These are phyloP conservation scores for Polyporus tsugae DNA, from an alignment of 1,284 basidiomycete genomes.

Conservation along the genomic window DNA sequence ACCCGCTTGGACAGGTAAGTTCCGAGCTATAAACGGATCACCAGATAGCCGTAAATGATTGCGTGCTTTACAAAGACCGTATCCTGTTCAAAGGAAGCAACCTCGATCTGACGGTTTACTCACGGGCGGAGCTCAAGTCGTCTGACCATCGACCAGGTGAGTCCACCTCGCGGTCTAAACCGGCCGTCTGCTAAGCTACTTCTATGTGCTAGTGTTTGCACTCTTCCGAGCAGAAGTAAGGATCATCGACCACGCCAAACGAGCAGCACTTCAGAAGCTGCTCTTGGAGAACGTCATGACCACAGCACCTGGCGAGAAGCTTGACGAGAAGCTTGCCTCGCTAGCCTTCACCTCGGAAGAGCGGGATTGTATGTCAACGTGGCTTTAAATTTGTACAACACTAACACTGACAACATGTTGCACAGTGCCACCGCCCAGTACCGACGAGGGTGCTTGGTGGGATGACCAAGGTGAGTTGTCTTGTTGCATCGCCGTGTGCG, in stretches of 20 bases:
- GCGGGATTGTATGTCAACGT: constrained; percentile 47
- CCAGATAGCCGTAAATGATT: not conserved
- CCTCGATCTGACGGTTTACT: constrained; percentile 72
- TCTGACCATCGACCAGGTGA: constrained; percentile 95
- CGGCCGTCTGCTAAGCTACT: not conserved
- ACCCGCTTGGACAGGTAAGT: constrained; percentile 94
- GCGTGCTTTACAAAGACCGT: constrained; percentile 66
- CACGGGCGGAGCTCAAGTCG: constrained; percentile 82
- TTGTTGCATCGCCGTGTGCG: not conserved
- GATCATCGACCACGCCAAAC: constrained; percentile 81
- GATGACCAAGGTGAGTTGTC: constrained; percentile 61
- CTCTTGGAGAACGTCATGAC: constrained; percentile 69
- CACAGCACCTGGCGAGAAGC: constrained; percentile 66
- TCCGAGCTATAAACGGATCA: not conserved
- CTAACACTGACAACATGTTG: not conserved
- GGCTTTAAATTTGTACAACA: not conserved
- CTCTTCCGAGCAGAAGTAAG: constrained; percentile 82
- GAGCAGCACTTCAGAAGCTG: constrained; percentile 73
- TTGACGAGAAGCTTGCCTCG: constrained; percentile 75
- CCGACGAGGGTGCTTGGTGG: constrained; percentile 82
- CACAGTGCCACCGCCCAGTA: constrained; percentile 81
- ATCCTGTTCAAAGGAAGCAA: constrained; percentile 83
- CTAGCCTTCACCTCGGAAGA: constrained; percentile 46
- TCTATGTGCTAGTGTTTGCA: constrained; percentile 72
- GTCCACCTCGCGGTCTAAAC: constrained; percentile 15